phyloP scores from a whole-genome alignment of 2,329 filamentous ascomycete species.

The Lojkania enalia region DNA sequence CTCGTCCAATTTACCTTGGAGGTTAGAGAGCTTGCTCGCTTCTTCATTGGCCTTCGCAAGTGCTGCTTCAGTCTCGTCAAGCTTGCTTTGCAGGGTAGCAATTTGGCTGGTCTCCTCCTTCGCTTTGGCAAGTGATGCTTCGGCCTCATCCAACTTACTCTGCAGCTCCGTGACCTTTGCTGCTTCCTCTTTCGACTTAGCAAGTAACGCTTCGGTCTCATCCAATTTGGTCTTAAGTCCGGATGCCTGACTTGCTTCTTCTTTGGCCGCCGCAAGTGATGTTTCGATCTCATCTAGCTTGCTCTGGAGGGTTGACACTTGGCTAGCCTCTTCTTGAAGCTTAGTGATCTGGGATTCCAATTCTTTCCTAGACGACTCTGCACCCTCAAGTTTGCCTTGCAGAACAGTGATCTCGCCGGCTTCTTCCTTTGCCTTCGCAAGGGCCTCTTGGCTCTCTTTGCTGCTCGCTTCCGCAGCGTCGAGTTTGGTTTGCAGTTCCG shows the following conservation, averaged over 20 bases:
- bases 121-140: slow-evolving; percentile 2
- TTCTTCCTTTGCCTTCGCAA: slow-evolving; percentile 13
- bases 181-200: slow-evolving; percentile 4
- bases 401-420: slow-evolving; percentile 24
- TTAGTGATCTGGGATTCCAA: slow-evolving; percentile 18
- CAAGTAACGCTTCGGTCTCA: slow-evolving; percentile 23
- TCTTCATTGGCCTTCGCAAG: slow-evolving; percentile 15
- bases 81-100: slow-evolving; percentile 8
- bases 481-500: background rate
- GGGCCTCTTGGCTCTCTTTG: slow-evolving; percentile 1
- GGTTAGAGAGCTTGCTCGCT: slow-evolving; percentile 10
- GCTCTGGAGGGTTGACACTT: slow-evolving; percentile 9
- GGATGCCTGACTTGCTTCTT: slow-evolving; percentile 14
- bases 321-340: slow-evolving; percentile 3
- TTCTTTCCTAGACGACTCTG: slow-evolving; percentile 18
- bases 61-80: slow-evolving; percentile 1
- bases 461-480: slow-evolving; percentile 1
- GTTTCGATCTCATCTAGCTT: slow-evolving; percentile 7
- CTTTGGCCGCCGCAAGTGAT: slow-evolving; percentile 10
- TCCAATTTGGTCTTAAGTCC: slow-evolving; percentile 11
- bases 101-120: slow-evolving; percentile 12
- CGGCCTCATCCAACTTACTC: slow-evolving; percentile 1
- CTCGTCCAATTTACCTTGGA: slow-evolving; percentile 11
- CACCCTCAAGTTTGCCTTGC: slow-evolving; percentile 25
- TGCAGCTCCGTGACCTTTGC: background rate